Base-by-base conservation (phyloP, 495 filamentous ascomycete genomes). In the Penicillium egyptiacum region DNA sequence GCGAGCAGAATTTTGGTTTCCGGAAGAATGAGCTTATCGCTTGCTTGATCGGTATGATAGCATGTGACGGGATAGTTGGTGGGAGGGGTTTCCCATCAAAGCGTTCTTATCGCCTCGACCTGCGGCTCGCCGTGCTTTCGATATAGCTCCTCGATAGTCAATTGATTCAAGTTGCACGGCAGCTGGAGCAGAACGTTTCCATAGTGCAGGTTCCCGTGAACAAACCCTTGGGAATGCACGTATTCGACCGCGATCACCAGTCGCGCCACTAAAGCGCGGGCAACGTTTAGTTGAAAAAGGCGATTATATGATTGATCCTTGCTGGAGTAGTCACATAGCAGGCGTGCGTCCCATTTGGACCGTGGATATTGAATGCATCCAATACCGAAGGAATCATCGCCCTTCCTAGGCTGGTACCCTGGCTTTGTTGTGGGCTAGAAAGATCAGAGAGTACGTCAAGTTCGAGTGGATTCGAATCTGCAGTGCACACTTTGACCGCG, bases 221-320 rank as follows among this genome's bases (percentile, higher is more conserved):
- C 68, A 42, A 69, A 54, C 9, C 69, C 70, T 50, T 67, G 57
- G 23, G 68, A 49, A 64, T 72, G 68, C 3, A 76, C 56, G 54
- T 73, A 69, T 4, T 59, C 35, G 25, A 77, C 58, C 10, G 55
- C 70, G 45, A 70, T 51, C 3, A 59, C 65, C 9, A 77, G 70
- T 41, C 78, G 74, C 49, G 74, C 74, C 1, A 70, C 71, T 12
- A 79, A 54, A 25, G 74, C 63, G 12, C 77, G 67, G 19, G 77
- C 74, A 22, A 75, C 70, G 11, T 75, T 63, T 33, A 78, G 52
- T 56, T 72, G 67, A 53, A 79, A 78, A 10, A 75, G 52, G 17
- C 66, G 20, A n/a, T 56, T 65, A 45, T 25, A 70, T 28, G 68
- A 74, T 9, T 46, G 64, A 41, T 73, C 12, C 67, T 66, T 30